These are phyloP conservation scores for Epichloe aotearoae DNA, from an alignment of 2,329 filamentous ascomycete genomes.

Conservation along the genomic window DNA sequence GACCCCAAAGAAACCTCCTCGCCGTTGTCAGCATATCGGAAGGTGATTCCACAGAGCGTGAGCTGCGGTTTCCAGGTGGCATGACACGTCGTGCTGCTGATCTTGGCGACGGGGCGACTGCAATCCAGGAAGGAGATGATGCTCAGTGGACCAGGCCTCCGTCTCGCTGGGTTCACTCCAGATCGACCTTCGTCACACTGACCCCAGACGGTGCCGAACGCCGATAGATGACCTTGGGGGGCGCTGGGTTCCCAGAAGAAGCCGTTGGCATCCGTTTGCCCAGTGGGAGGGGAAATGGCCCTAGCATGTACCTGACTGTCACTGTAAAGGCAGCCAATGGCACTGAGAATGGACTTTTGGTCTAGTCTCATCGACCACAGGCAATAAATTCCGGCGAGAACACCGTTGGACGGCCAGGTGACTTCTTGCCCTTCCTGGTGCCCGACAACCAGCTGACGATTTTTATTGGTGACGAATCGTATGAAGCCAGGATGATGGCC, in stretches of 20 bases:
- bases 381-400: not conserved
- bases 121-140: not conserved
- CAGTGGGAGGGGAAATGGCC: not conserved
- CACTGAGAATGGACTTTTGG: not conserved
- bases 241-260: not conserved
- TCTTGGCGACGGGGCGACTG: not conserved
- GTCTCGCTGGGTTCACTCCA: not conserved
- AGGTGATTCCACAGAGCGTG: not conserved
- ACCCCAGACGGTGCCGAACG: not conserved
- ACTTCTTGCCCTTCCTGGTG: not conserved
- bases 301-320: not conserved
- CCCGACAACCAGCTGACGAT: slow-evolving; percentile 17
- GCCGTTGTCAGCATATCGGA: not conserved
- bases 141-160: not conserved
- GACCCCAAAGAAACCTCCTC: not conserved
- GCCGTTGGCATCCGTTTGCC: not conserved
- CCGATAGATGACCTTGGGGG: not conserved
- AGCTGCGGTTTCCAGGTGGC: not conserved
- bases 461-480: not conserved
- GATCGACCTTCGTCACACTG: not conserved
- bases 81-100: not conserved
- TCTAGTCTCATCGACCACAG: not conserved
- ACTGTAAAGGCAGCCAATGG: not conserved
- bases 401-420: not conserved
- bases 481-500: not conserved